A percentile compares a stretch with the other conserved stretches of the same genome.
phyloP scores from a whole-genome alignment of 202 grass and related monocot species.

The Zizania palustris region DNA sequence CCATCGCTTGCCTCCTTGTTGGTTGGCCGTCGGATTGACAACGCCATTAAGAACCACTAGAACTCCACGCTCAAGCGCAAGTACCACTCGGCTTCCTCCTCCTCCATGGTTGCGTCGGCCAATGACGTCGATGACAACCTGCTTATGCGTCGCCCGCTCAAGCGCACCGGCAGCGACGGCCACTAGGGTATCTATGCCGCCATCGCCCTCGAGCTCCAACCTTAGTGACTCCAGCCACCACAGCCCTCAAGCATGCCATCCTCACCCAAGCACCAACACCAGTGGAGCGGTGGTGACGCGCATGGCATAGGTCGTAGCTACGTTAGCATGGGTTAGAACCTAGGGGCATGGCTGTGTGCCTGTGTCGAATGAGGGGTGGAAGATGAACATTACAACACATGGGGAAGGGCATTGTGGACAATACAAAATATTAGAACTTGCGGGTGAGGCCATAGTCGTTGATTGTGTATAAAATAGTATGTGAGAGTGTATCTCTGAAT shows the following conservation, averaged over 20 bases:
- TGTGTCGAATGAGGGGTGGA: too few species aligned
- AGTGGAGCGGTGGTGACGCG: too few species aligned
- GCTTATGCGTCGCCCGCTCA: conserved; percentile 52
- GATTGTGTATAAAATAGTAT: too few species aligned
- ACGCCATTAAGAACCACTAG: conserved; percentile 99
- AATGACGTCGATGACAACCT: background rate
- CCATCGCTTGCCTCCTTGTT: conserved; percentile 73
- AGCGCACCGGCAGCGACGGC: conserved; percentile 62
- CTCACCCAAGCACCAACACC: conserved; percentile 2
- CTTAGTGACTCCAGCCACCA: conserved; percentile 74
- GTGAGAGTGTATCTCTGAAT: too few species aligned
- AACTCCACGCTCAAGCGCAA: conserved; percentile 94
- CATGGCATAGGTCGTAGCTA: too few species aligned
- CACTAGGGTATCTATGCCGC: conserved; percentile 51
- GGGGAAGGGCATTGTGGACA: too few species aligned
- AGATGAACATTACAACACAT: too few species aligned
- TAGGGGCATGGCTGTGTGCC: too few species aligned
- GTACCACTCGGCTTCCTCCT: conserved; percentile 30
- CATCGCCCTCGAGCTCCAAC: conserved; percentile 61
- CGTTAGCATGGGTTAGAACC: too few species aligned
- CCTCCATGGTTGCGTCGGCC: rapidly evolving
- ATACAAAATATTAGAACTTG: too few species aligned
- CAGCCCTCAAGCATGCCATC: conserved; percentile 50
- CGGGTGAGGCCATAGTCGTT: too few species aligned
- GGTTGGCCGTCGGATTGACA: conserved; percentile 92